Evolutionary conservation across 495 filamentous ascomycete species (phyloP), one percentile per base, ranked within the genome.

Genomic region (Penicillium bovifimosum): DNA sequence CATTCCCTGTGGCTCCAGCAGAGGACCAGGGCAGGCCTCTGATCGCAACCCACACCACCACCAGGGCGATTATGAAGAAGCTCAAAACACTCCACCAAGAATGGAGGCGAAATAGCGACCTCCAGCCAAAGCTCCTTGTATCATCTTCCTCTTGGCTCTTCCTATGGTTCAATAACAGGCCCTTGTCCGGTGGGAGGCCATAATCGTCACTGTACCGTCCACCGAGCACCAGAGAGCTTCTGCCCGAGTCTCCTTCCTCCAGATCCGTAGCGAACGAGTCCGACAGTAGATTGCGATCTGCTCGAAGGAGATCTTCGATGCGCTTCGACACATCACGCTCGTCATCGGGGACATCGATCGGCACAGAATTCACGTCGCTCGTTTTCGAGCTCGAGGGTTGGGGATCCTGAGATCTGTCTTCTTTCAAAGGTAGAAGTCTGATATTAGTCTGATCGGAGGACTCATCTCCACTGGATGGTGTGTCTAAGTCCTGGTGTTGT

Each of bases 131-230:
- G 42, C 34, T 36, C 10, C 36, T 28, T 16, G 10, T 14, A 9
- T 28, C 24, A 24, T 47, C 26, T 11, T 47, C 17, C 17, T 47
- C 26, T 11, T 47, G 13, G 10, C 9, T n/a, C 17, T 48, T 26
- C 2, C 2, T 20, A 27, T 24, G n/a, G 42, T 36, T 47, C 49
- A 42, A 16, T 6, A 45, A 16, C 27, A 17, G 16, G 10, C 28
- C 36, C 41, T 62, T 59, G n/a, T 57, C 43, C 9, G 49, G n/a
- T 31, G 49, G 48, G n/a, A 50, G 9, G 0, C 60, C 62, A 47
- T 61, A 65, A 13, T 59, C 59, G 17, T 67, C 64, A 16, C 55
- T 56, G 11, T 61, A 65, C 6, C 57, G 53, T 9, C 65, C 64
- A 16, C 55, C 54, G n/a, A 64, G 34, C 6, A 35, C 34, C 27